Evolutionary conservation across 108 stramenopile genomes (phyloP), one percentile per base, ranked within the genome.

Genomic region (Schizochytrium sp.): DNA sequence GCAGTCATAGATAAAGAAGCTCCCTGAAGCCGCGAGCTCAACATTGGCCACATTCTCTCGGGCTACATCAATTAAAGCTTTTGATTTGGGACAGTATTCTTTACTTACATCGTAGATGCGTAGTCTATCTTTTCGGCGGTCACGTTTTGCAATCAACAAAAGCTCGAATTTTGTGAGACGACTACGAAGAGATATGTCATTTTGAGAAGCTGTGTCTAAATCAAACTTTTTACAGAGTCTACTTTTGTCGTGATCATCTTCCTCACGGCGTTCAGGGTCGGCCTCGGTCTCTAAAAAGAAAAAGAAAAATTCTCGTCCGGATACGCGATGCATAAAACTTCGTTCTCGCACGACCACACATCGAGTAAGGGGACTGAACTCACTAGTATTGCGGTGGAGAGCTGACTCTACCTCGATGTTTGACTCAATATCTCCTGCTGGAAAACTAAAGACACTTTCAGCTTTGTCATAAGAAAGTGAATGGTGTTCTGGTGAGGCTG

Each of bases 111-210:
- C 64, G 64, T 69, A 69, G 28, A 69, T 69, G 10, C 44, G 40
- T 7, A 69, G 42, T 38, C 28, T 7, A 8, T 69, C 64, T 38
- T 69, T 69, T 38, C 64, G 64, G 40, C 64, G 64, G 44, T 69
- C 64, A 69, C 64, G 64, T 44, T 69, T 69, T 38, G 64, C 64
- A 69, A 69, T 69, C 42, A 69, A 44, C 10, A 69, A 44, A 38
- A 69, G 64, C 64, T 69, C 64, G 64, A 44, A 69, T 28, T 15
- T 69, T 13, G 64, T 38, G 15, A 10, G 17, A n/a, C 28, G 17
- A n/a, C 59, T 2, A 0, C 28, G 28, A 28, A 0, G 28, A 28
- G 28, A 28, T 28, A 28, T 28, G 28, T 28, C 28, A 28, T 28
- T 28, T 28, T 28, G 28, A 28, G 28, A 28, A 28, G 28, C 28